These are phyloP conservation scores for Talaromyces trachyspermus DNA, from an alignment of 495 filamentous ascomycete species.

Conservation along the genomic window DNA sequence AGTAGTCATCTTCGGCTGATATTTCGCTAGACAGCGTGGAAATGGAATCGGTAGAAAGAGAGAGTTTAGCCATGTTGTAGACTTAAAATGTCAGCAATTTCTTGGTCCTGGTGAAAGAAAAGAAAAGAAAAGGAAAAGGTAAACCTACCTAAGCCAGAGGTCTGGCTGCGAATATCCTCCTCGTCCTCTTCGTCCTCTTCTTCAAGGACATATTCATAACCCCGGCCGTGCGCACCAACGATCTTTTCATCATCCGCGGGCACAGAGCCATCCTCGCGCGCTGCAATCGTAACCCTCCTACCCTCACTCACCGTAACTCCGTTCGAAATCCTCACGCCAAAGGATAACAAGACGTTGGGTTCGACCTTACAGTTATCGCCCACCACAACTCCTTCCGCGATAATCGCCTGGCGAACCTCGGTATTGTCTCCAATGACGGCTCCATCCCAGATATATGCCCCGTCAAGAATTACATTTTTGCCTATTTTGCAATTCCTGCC, in stretches of 20 bases:
- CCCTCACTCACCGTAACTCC: constrained; percentile 43
- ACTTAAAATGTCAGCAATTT: constrained; percentile 31
- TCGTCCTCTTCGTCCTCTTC: constrained; percentile 47
- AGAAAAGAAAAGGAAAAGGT: constrained; percentile 9
- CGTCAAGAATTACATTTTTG: constrained; percentile 66
- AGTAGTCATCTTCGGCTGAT: constrained; percentile 22
- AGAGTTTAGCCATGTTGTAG: constrained; percentile 60
- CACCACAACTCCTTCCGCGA: constrained; percentile 63
- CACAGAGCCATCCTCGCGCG: constrained; percentile 36
- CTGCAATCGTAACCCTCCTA: constrained; percentile 49
- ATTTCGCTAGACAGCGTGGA: constrained; percentile 58
- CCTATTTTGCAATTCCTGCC: constrained; percentile 82
- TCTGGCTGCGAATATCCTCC: constrained; percentile 35
- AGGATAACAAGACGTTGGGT: constrained; percentile 72
- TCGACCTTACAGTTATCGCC: constrained; percentile 63
- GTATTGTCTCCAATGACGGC: constrained; percentile 66
- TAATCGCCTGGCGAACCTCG: constrained; percentile 62
- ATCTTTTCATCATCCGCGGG: constrained; percentile 43
- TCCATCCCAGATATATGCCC: constrained; percentile 88
- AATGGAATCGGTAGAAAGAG: constrained; percentile 70
- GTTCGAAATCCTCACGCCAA: constrained; percentile 62
- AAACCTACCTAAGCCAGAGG: constrained; percentile 44
- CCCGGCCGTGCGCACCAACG: constrained; percentile 38
- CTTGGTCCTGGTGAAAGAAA: constrained; percentile 21
- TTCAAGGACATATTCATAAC: constrained; percentile 41